Evolutionary conservation across 352 stramenopile species (phyloP).

Genomic region (Phytophthora rubi): DNA sequence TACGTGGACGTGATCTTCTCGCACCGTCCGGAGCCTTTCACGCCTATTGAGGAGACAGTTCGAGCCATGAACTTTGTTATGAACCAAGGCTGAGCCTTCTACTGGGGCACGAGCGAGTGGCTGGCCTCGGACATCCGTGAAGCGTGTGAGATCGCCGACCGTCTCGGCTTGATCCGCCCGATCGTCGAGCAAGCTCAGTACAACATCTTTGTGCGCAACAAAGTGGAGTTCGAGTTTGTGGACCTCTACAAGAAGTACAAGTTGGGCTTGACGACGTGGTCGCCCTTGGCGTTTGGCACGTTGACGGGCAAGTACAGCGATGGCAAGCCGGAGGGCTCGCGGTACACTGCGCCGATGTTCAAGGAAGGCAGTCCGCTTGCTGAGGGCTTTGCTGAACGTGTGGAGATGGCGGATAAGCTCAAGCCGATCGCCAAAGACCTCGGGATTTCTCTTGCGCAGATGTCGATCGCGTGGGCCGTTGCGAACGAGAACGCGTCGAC

Average conservation of each 20-base stretch:
- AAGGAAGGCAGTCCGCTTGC: background rate
- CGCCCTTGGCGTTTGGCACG: background rate
- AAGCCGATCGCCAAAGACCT: conserved; percentile 16
- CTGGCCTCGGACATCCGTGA: conserved; percentile 57
- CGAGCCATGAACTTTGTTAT: conserved; percentile 65
- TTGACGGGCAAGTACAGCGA: conserved; percentile 24
- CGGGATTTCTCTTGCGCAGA: conserved; percentile 11
- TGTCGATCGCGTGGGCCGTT: conserved; percentile 9
- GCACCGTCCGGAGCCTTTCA: conserved; percentile 51
- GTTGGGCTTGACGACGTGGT: conserved; percentile 17
- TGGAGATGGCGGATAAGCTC: conserved; percentile 15
- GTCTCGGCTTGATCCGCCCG: conserved; percentile 38
- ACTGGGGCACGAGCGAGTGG: conserved; percentile 72
- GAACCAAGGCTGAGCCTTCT: conserved; percentile 51
- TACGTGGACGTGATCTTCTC: conserved; percentile 65
- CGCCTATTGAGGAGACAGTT: conserved; percentile 63
- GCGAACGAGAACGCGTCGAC: conserved; percentile 11
- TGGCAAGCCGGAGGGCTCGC: conserved; percentile 9
- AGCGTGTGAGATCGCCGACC: conserved; percentile 50
- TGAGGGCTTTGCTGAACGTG: background rate
- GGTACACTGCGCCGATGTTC: conserved; percentile 38
- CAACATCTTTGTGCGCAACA: conserved; percentile 54
- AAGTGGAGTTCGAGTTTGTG: conserved; percentile 37
- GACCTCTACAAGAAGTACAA: conserved; percentile 33
- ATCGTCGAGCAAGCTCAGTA: conserved; percentile 54